A percentile compares a stretch with the other conserved stretches of the same genome.
These are phyloP conservation scores for Scorias spongiosa DNA, from an alignment of 2,329 filamentous ascomycete genomes.

Conservation along the genomic window DNA sequence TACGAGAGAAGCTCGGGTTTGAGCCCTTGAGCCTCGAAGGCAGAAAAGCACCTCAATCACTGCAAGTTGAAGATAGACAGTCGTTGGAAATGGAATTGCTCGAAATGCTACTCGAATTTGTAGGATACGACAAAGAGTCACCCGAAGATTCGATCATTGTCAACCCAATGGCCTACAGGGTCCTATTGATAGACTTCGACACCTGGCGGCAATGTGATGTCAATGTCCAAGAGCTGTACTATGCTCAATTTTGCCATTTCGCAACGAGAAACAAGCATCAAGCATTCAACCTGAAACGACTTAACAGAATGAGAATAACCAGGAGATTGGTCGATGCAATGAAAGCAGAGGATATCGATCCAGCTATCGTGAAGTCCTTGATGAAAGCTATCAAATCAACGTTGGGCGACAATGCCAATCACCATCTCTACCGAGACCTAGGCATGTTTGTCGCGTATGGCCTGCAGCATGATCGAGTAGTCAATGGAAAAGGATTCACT, in stretches of 20 bases:
- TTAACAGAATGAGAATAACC: constrained; percentile 82
- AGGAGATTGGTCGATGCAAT: constrained; percentile 81
- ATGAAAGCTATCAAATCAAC: constrained; percentile 65
- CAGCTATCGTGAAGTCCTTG: constrained; percentile 60
- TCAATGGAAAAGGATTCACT: constrained; percentile 9
- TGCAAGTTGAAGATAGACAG: constrained; percentile 31
- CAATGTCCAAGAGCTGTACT: constrained; percentile 75
- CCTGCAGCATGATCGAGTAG: constrained; percentile 48
- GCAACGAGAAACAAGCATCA: constrained; percentile 81
- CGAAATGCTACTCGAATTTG: constrained; percentile 64
- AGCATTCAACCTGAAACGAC: constrained; percentile 75
- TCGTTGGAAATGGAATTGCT: constrained; percentile 47
- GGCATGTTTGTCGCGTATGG: constrained; percentile 89
- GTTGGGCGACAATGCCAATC: constrained; percentile 64
- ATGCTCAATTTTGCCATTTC: constrained; percentile 80
- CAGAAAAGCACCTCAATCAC: constrained; percentile 8
- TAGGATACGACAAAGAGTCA: constrained; percentile 69
- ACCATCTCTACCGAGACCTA: constrained; percentile 71
- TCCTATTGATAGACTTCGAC: constrained; percentile 82
- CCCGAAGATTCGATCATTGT: constrained; percentile 85
- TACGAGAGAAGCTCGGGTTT: constrained; percentile 65
- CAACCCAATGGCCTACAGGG: constrained; percentile 85
- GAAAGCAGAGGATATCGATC: constrained; percentile 65
- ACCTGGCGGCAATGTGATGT: constrained; percentile 72
- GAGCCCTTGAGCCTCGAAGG: constrained; percentile 14